Evolutionary conservation across 306 rosid species (phyloP).

Genomic region (Lathyrus tuberosus): DNA sequence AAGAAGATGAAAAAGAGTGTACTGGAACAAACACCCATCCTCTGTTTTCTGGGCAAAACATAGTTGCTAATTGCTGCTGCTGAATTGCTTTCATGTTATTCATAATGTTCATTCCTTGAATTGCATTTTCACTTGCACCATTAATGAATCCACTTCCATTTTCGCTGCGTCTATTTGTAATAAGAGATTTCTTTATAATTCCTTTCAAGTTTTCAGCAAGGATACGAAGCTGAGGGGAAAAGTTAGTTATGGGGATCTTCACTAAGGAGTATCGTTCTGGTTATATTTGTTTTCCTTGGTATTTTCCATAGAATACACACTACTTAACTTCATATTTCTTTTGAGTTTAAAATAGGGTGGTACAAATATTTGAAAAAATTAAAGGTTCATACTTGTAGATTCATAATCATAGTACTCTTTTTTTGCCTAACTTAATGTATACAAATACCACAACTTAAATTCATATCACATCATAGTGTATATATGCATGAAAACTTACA

Average conservation of each 20-base stretch:
- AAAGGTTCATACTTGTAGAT: background rate
- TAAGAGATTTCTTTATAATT: too few relatives aligned
- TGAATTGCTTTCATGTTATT: too few relatives aligned
- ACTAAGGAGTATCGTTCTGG: background rate
- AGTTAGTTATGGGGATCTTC: background rate
- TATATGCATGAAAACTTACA: slow-evolving; percentile 61
- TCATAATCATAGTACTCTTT: slow-evolving; percentile 6
- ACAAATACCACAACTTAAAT: background rate
- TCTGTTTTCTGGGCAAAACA: too few relatives aligned
- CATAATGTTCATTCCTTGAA: too few relatives aligned
- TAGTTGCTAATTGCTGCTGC: too few relatives aligned
- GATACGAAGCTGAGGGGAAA: background rate
- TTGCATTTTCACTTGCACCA: too few relatives aligned
- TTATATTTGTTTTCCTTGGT: slow-evolving; percentile 7
- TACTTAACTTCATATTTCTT: slow-evolving; percentile 4
- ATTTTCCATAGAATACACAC: background rate
- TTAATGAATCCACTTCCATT: too few relatives aligned
- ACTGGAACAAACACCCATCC: too few relatives aligned
- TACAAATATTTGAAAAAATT: slow-evolving; percentile 2
- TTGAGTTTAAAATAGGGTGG: slow-evolving; percentile 6
- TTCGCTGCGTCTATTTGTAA: too few relatives aligned
- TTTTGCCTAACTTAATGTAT: slow-evolving; percentile 9
- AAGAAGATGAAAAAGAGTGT: too few relatives aligned
- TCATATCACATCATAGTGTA: slow-evolving; percentile 27
- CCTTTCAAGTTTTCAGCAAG: too few relatives aligned